Evolutionary conservation across 176 grass and related monocot genomes (phyloP).

Genomic region (barley (Hordeum vulgare)): DNA sequence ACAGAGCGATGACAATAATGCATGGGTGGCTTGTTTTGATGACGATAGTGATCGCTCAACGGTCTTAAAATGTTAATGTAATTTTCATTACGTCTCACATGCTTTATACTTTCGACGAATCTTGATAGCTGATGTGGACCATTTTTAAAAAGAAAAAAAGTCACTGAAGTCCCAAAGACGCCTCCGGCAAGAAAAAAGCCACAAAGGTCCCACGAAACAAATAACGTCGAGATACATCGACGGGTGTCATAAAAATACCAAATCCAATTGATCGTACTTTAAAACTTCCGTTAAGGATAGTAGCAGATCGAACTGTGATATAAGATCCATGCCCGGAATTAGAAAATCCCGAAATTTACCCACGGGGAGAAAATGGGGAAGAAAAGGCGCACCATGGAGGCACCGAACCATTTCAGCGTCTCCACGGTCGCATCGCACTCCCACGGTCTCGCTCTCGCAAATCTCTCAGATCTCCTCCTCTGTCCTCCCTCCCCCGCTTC

Average conservation of each 20-base stretch:
- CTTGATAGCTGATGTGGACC: too few species aligned
- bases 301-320: not conserved
- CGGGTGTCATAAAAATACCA: not conserved
- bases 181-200: too few species aligned
- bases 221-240: not conserved
- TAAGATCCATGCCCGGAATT: not conserved
- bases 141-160: too few species aligned
- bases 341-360: conserved; percentile 7
- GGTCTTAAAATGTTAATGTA: too few species aligned
- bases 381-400: not conserved
- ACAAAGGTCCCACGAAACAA: too few species aligned
- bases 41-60: too few species aligned
- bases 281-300: not conserved
- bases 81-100: too few species aligned
- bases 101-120: too few species aligned
- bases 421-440: not conserved
- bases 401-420: not conserved
- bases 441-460: not conserved
- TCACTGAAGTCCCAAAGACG: too few species aligned
- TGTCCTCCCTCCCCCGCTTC: not conserved
- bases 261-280: not conserved
- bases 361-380: not conserved
- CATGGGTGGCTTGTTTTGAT: too few species aligned
- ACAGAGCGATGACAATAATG: too few species aligned
- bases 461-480: conserved; percentile 16